Conservation (phyloP, 2,329 filamentous ascomycete genomes). For the Thyridium curvatum region DNA sequence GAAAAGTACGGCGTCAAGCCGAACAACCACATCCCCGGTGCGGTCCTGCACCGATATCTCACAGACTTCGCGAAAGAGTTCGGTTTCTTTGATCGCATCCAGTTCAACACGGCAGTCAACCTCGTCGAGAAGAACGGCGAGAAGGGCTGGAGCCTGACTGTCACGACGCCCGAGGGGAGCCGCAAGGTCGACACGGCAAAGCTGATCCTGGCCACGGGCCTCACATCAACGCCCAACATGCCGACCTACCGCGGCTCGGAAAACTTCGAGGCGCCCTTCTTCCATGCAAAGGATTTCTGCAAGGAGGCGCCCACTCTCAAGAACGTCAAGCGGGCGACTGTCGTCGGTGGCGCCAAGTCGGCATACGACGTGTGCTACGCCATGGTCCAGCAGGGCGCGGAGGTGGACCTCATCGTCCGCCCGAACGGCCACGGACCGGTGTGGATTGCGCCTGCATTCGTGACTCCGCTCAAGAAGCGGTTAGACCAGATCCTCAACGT, state of each 20-base stretch:
- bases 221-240: slow-evolving; percentile 43
- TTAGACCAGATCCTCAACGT: slow-evolving; percentile 61
- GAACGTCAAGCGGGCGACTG: slow-evolving; percentile 33
- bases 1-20: slow-evolving; percentile 41
- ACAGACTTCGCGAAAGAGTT: slow-evolving; percentile 36
- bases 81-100: slow-evolving; percentile 31
- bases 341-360: slow-evolving; percentile 59
- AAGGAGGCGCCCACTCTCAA: slow-evolving; percentile 31
- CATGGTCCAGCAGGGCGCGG: slow-evolving; percentile 43
- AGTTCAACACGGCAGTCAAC: slow-evolving; percentile 29
- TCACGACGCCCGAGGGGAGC: slow-evolving; percentile 9
- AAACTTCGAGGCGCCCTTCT: slow-evolving; percentile 36
- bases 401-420: slow-evolving; percentile 53
- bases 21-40: slow-evolving; percentile 40
- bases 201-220: slow-evolving; percentile 48
- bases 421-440: slow-evolving; percentile 49
- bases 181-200: slow-evolving; percentile 33
- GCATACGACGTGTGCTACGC: slow-evolving; percentile 61
- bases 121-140: slow-evolving; percentile 33
- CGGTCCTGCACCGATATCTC: slow-evolving; percentile 40
- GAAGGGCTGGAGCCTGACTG: slow-evolving; percentile 34
- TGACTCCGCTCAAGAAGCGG: slow-evolving; percentile 62
- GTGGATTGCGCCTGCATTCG: slow-evolving; percentile 53
- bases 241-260: slow-evolving; percentile 41
- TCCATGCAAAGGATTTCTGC: slow-evolving; percentile 42